A percentile compares a stretch with the other conserved stretches of the same genome.
Conservation (phyloP, 176 grass and related monocot species). For the Phragmites australis region DNA sequence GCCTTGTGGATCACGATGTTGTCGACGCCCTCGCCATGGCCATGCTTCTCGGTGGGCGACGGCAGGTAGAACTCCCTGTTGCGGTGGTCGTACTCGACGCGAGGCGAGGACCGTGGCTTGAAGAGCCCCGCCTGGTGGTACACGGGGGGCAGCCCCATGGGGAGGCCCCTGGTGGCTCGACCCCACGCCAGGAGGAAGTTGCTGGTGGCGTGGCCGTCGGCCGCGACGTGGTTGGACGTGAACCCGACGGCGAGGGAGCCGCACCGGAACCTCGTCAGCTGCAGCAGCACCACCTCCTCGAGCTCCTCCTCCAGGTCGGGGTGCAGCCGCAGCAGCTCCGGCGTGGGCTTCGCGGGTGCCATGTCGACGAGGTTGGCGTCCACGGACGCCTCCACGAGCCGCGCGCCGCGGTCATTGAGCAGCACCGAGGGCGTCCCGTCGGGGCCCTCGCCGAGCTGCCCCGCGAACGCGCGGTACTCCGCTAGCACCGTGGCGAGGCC, state of each 20-base stretch:
- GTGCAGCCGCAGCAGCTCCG: slow-evolving; percentile 45
- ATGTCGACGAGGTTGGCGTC: slow-evolving; percentile 39
- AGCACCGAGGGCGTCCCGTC: slow-evolving; percentile 41
- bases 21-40: not conserved
- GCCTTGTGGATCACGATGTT: slow-evolving; percentile 56
- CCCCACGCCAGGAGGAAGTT: slow-evolving; percentile 76
- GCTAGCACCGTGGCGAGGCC: slow-evolving; percentile 37
- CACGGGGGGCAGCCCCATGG: slow-evolving; percentile 6
- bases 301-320: slow-evolving; percentile 33
- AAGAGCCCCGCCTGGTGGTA: slow-evolving; percentile 39
- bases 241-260: slow-evolving; percentile 50
- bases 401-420: slow-evolving; percentile 56
- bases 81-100: slow-evolving; percentile 46
- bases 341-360: slow-evolving; percentile 46
- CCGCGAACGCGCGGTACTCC: slow-evolving; percentile 56
- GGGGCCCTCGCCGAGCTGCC: slow-evolving; percentile 40
- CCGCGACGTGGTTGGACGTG: slow-evolving; percentile 53
- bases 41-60: not conserved
- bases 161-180: slow-evolving; percentile 46
- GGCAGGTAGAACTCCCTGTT: slow-evolving; percentile 40
- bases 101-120: slow-evolving; percentile 20
- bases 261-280: slow-evolving; percentile 63
- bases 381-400: slow-evolving; percentile 48
- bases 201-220: slow-evolving; percentile 59
- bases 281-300: slow-evolving; percentile 52